phyloP scores from a whole-genome alignment of 1,139 yeast genomes.

The Lodderomyces elongisporus region DNA sequence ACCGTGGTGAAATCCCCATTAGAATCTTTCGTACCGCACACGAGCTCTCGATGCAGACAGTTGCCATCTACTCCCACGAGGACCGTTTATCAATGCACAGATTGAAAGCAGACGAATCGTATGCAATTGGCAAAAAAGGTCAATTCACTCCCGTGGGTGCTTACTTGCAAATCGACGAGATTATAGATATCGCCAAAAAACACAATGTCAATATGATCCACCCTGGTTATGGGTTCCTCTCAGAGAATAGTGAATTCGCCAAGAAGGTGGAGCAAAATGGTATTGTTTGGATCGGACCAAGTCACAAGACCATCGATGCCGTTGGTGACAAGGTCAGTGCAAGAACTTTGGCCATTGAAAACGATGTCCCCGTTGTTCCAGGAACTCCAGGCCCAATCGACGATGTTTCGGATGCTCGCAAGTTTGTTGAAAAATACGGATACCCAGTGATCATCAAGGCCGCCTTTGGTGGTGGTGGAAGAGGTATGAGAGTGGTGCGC shows the following conservation, averaged over 20 bases:
- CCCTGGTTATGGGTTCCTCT: constrained; percentile 96
- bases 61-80: constrained; percentile 95
- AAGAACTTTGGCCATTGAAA: constrained; percentile 74
- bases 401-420: constrained; percentile 67
- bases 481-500: constrained; percentile 99
- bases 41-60: constrained; percentile 95
- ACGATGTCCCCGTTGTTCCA: constrained; percentile 90
- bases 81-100: constrained; percentile 95
- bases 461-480: constrained; percentile 99
- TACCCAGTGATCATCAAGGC: constrained; percentile 97
- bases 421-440: constrained; percentile 78
- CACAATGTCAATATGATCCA: constrained; percentile 95
- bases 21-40: constrained; percentile 96
- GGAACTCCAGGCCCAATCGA: constrained; percentile 98
- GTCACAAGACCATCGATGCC: constrained; percentile 82
- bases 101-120: constrained; percentile 87
- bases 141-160: constrained; percentile 95
- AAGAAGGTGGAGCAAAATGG: constrained; percentile 86
- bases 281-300: constrained; percentile 95
- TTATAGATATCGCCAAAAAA: constrained; percentile 79
- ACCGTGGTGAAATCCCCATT: constrained; percentile 92
- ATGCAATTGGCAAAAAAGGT: constrained; percentile 86
- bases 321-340: constrained; percentile 98
- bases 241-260: constrained; percentile 94
- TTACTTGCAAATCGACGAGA: constrained; percentile 92